Evolutionary conservation across 495 filamentous ascomycete species (phyloP).

Genomic region (Hypoxylon fragiforme): DNA sequence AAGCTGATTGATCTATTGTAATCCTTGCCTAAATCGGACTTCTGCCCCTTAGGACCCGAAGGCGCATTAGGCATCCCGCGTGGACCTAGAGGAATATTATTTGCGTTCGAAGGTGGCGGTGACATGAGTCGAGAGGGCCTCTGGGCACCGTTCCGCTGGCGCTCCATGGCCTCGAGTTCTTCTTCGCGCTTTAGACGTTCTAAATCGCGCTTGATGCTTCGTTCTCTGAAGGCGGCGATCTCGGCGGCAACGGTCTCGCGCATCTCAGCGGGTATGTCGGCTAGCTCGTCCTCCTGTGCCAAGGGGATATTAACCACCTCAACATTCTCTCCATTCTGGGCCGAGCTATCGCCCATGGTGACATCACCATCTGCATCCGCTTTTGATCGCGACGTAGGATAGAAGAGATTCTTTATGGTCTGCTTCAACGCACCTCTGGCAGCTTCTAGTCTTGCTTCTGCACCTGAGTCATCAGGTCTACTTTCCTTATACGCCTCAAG

Average conservation of each 20-base stretch:
- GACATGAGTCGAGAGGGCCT: conserved; percentile 70
- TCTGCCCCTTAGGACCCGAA: conserved; percentile 77
- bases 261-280: conserved; percentile 95
- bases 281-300: conserved; percentile 88
- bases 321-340: conserved; percentile 59
- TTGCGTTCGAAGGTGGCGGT: conserved; percentile 70
- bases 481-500: conserved; percentile 75
- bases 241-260: conserved; percentile 94
- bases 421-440: conserved; percentile 65
- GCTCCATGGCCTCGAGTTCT: conserved; percentile 86
- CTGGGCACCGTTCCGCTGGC: conserved; percentile 66
- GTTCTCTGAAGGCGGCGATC: conserved; percentile 89
- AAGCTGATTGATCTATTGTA: conserved; percentile 64
- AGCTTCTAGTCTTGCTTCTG: conserved; percentile 68
- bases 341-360: conserved; percentile 68
- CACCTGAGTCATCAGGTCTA: conserved; percentile 63
- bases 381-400: conserved; percentile 62
- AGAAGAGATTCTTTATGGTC: conserved; percentile 70
- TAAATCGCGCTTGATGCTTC: conserved; percentile 83
- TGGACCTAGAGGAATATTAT: conserved; percentile 85
- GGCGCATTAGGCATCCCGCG: conserved; percentile 77
- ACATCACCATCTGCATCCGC: conserved; percentile 65
- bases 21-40: conserved; percentile 53
- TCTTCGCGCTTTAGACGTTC: conserved; percentile 87
- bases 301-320: conserved; percentile 92